These are phyloP conservation scores for Gracilariopsis chorda DNA, from an alignment of 23 red algal species.

Conservation along the genomic window DNA sequence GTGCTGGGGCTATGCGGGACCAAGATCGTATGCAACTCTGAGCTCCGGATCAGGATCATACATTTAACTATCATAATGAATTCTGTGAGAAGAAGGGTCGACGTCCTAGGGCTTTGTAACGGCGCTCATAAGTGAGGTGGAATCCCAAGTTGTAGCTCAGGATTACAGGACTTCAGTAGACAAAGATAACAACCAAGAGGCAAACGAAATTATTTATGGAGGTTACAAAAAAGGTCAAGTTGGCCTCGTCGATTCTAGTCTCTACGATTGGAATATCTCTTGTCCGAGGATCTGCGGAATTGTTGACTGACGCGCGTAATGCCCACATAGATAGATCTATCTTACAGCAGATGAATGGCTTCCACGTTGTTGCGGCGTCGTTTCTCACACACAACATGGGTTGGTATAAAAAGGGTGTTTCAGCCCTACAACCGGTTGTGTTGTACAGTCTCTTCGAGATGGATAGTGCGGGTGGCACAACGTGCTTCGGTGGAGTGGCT, in stretches of 20 bases:
- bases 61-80: too few relatives aligned
- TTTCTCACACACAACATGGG: constrained; percentile 67
- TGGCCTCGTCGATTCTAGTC: constrained; percentile 56
- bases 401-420: constrained; percentile 52
- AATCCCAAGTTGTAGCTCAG: constrained; percentile 64
- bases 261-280: constrained; percentile 71
- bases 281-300: constrained; percentile 66
- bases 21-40: too few relatives aligned
- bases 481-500: constrained; percentile 63
- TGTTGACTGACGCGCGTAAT: constrained; percentile 58
- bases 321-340: constrained; percentile 21
- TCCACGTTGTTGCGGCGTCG: constrained; percentile 59
- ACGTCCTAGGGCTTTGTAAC: too few relatives aligned
- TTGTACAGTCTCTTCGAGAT: constrained; percentile 66
- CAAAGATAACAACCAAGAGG: constrained; percentile 3
- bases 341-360: constrained; percentile 33
- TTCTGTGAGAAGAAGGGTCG: too few relatives aligned
- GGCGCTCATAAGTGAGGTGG: constrained; percentile 65
- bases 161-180: constrained; percentile 47
- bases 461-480: constrained; percentile 64
- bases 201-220: background rate
- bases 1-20: too few relatives aligned
- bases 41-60: too few relatives aligned
- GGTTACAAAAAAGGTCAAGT: background rate
- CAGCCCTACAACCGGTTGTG: constrained; percentile 65